phyloP scores from a whole-genome alignment of 2,329 filamentous ascomycete species.

The Ambrosiella cleistominuta region DNA sequence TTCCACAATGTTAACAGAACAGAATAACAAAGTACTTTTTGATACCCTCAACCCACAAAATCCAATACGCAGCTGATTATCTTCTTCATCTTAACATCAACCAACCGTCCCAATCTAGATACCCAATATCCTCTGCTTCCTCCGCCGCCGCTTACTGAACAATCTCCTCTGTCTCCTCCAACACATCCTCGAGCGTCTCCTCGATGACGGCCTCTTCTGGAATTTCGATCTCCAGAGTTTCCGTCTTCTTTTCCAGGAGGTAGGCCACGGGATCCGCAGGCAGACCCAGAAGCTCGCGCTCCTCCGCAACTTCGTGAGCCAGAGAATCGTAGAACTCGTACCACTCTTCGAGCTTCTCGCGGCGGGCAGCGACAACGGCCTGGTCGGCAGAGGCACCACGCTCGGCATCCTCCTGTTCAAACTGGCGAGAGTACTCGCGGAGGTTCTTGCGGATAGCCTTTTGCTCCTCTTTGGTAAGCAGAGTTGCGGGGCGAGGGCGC shows the following conservation, averaged over 20 bases:
- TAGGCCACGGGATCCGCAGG: constrained; percentile 46
- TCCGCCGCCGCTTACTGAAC: constrained; percentile 21
- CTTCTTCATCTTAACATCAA: constrained; percentile 1
- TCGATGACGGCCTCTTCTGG: constrained; percentile 71
- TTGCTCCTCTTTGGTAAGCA: constrained; percentile 92
- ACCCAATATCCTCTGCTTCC: not conserved
- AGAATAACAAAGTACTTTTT: constrained; percentile 11
- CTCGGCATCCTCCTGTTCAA: constrained; percentile 88
- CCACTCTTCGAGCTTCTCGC: constrained; percentile 77
- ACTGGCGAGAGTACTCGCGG: constrained; percentile 83
- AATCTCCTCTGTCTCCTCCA: constrained; percentile 72
- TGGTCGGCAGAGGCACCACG: constrained; percentile 87
- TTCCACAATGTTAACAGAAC: not conserved
- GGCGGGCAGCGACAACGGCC: constrained; percentile 76
- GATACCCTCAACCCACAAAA: constrained; percentile 7
- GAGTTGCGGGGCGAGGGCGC: constrained; percentile 79
- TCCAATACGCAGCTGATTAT: not conserved
- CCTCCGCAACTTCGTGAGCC: constrained; percentile 53
- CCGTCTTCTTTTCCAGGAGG: constrained; percentile 39
- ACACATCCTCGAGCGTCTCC: constrained; percentile 49
- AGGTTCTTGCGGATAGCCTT: constrained; percentile 97
- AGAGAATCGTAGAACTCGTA: constrained; percentile 60
- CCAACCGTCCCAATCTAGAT: not conserved
- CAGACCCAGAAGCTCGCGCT: constrained; percentile 50
- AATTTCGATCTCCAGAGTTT: constrained; percentile 24